These are phyloP conservation scores for Trichoderma citrinoviride DNA, from an alignment of 2,329 filamentous ascomycete species.

Conservation along the genomic window DNA sequence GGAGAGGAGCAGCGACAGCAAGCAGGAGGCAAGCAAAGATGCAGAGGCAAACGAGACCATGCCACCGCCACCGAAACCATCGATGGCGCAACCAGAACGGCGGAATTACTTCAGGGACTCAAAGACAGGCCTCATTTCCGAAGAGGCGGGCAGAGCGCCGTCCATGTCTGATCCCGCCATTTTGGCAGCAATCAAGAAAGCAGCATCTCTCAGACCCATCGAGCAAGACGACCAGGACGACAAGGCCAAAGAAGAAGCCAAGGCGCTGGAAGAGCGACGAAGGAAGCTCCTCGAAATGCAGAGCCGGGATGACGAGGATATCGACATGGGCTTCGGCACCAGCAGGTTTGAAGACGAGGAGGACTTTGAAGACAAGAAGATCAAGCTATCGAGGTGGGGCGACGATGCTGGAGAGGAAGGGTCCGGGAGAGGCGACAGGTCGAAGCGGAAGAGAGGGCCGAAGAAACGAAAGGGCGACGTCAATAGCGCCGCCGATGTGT, in stretches of 20 bases:
- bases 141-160: slow-evolving; percentile 49
- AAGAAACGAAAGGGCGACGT: slow-evolving; percentile 77
- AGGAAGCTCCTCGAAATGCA: slow-evolving; percentile 71
- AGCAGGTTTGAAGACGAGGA: slow-evolving; percentile 86
- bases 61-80: slow-evolving; percentile 47
- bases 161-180: slow-evolving; percentile 73
- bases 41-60: slow-evolving; percentile 35
- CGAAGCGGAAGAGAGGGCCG: slow-evolving; percentile 65
- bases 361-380: slow-evolving; percentile 66
- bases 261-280: slow-evolving; percentile 63
- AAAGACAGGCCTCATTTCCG: slow-evolving; percentile 53
- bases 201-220: slow-evolving; percentile 61
- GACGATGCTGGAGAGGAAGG: slow-evolving; percentile 48
- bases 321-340: slow-evolving; percentile 92
- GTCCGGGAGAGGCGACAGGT: slow-evolving; percentile 43
- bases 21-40: slow-evolving; percentile 26
- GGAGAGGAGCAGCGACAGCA: slow-evolving; percentile 38
- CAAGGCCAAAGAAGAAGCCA: slow-evolving; percentile 44
- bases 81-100: slow-evolving; percentile 36
- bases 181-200: slow-evolving; percentile 81
- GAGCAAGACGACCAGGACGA: slow-evolving; percentile 38
- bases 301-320: slow-evolving; percentile 80
- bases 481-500: slow-evolving; percentile 76
- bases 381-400: slow-evolving; percentile 68
- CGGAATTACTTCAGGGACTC: slow-evolving; percentile 63